phyloP scores from a whole-genome alignment of 129 eudicot species.

The Pittosporum tobira region DNA sequence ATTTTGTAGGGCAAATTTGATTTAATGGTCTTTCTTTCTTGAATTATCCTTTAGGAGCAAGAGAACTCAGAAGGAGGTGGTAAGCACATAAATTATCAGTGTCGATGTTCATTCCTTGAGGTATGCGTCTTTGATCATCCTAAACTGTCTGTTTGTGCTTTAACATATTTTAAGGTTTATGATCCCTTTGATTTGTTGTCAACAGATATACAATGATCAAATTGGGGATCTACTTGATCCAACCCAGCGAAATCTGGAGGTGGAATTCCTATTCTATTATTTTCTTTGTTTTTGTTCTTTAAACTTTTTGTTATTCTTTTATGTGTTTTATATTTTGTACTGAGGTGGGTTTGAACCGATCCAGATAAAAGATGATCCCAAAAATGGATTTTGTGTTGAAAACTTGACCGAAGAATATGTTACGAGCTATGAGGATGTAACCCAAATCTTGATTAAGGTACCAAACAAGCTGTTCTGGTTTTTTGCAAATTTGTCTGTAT shows the following conservation, averaged over 20 bases:
- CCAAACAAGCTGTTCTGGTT: constrained; percentile 2
- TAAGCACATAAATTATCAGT: constrained; percentile 68
- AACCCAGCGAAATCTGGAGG: constrained; percentile 77
- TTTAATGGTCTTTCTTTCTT: not conserved
- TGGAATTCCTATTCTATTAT: constrained; percentile 13
- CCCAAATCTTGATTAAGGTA: constrained; percentile 90
- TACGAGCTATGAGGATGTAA: constrained; percentile 63
- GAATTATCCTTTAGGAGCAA: constrained; percentile 39
- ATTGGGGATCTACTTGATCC: constrained; percentile 96
- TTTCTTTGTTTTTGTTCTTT: not conserved
- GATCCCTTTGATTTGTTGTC: constrained; percentile 2
- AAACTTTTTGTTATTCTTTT: constrained; percentile 8
- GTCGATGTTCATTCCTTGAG: constrained; percentile 97
- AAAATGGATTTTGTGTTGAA: constrained; percentile 81
- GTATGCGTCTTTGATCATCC: constrained; percentile 25
- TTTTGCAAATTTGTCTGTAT: not conserved
- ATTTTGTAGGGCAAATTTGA: not conserved
- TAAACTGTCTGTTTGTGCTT: not conserved
- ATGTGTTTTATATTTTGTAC: not conserved
- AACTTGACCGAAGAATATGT: constrained; percentile 87
- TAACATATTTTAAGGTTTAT: not conserved
- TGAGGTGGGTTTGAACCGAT: constrained; percentile 4
- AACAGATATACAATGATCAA: constrained; percentile 81
- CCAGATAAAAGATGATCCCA: constrained; percentile 86
- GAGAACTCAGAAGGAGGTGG: constrained; percentile 54